phyloP scores from a whole-genome alignment of 495 filamentous ascomycete species.

The Oidiodendron maius region DNA sequence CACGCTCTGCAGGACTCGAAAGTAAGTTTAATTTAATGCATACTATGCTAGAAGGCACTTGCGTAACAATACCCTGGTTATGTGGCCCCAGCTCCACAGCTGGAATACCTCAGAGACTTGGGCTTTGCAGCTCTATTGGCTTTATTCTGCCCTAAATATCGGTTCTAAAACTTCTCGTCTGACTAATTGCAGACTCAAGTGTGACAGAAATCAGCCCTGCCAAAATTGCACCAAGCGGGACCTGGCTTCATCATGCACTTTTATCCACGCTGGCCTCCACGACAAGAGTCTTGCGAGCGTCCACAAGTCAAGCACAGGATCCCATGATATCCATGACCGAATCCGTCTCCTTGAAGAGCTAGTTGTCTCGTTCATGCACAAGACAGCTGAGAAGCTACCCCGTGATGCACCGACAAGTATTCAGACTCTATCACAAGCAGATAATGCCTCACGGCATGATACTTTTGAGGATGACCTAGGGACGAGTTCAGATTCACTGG shows the following conservation, averaged over 20 bases:
- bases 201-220: slow-evolving; percentile 16
- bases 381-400: not conserved
- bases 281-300: slow-evolving; percentile 14
- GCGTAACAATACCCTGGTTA: too few species aligned
- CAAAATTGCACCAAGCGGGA: slow-evolving; percentile 38
- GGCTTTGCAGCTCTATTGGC: too few species aligned
- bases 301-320: not conserved
- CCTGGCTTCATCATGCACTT: slow-evolving; percentile 36
- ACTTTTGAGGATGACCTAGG: not conserved
- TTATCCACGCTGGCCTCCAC: slow-evolving; percentile 34
- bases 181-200: slow-evolving; percentile 19
- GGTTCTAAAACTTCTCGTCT: not conserved
- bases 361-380: slow-evolving; percentile 41
- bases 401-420: too few species aligned
- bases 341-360: slow-evolving; percentile 46
- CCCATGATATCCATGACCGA: slow-evolving; percentile 37
- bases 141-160: not conserved
- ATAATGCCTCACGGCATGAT: too few species aligned
- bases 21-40: slow-evolving; percentile 17
- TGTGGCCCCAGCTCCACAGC: too few species aligned
- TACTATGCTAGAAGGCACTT: too few species aligned
- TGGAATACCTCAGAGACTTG: too few species aligned
- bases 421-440: too few species aligned
- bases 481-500: slow-evolving; percentile 18
- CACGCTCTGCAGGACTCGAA: slow-evolving; percentile 16